Evolutionary conservation across 129 eudicot genomes (phyloP).

Genomic region (Escallonia rubra): DNA sequence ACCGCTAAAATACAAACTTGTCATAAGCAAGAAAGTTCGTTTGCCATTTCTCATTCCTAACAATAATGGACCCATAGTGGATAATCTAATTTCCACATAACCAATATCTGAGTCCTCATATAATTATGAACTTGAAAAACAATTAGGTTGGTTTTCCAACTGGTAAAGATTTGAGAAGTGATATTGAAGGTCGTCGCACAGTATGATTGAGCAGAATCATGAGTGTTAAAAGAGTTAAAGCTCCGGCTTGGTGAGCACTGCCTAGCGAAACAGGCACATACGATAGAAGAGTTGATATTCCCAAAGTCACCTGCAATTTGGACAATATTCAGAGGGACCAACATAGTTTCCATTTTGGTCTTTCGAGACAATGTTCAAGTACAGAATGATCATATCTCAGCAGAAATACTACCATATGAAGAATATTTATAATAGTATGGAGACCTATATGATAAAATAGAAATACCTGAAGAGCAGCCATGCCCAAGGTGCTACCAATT

Average conservation of each 20-base stretch:
- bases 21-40: no score
- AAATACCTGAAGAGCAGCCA: slow-evolving; percentile 91
- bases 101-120: no score
- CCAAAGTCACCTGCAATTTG: slow-evolving; percentile 77
- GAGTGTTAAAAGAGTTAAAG: slow-evolving; percentile 67
- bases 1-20: no score
- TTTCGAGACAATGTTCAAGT: not conserved
- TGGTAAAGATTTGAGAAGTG: slow-evolving; percentile 65
- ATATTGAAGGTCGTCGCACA: slow-evolving; percentile 61
- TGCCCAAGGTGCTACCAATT: slow-evolving; percentile 83
- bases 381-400: not conserved
- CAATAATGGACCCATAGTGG: no score
- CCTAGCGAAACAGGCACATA: slow-evolving; percentile 94
- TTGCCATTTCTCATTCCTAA: no score
- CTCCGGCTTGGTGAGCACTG: slow-evolving; percentile 97
- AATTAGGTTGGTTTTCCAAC: slow-evolving; percentile 42
- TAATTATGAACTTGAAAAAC: not conserved
- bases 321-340: not conserved
- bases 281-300: slow-evolving; percentile 76
- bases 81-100: no score
- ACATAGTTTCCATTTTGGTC: not conserved
- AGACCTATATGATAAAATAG: no score
- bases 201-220: slow-evolving; percentile 90
- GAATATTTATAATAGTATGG: no score
- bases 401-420: no score